phyloP scores from a whole-genome alignment of 768 basidiomycete species.

The Coprinellus micaceus region DNA sequence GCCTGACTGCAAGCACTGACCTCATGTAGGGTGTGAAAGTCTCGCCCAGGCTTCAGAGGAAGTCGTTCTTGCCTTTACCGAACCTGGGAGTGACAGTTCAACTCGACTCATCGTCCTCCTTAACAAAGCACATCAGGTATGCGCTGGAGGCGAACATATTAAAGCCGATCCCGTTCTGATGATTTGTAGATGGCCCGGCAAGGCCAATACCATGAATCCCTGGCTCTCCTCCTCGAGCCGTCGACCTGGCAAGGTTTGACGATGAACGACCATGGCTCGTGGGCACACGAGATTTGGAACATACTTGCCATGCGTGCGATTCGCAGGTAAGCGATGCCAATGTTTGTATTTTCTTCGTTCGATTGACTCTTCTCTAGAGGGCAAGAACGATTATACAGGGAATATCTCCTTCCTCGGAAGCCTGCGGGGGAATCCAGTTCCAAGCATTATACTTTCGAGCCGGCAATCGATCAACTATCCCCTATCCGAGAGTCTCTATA shows the following conservation, averaged over 20 bases:
- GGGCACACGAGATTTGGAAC: conserved; percentile 79
- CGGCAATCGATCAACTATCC: conserved; percentile 33
- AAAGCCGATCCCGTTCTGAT: conserved; percentile 13
- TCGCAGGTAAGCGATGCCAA: conserved; percentile 65
- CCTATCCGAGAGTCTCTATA: conserved; percentile 42
- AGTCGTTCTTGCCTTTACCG: conserved; percentile 65
- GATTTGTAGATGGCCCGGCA: conserved; percentile 59
- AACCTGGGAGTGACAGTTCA: conserved; percentile 53
- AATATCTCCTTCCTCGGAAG: conserved; percentile 57
- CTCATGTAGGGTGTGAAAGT: conserved; percentile 55
- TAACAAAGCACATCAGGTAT: conserved; percentile 63
- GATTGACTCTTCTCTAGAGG: conserved; percentile 33
- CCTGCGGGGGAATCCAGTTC: conserved; percentile 53
- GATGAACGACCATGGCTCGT: conserved; percentile 61
- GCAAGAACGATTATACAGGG: conserved; percentile 61
- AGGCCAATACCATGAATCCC: conserved; percentile 60
- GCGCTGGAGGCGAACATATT: background rate
- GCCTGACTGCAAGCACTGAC: background rate
- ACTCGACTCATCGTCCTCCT: conserved; percentile 57
- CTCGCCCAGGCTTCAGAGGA: conserved; percentile 67
- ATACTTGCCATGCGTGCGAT: conserved; percentile 64
- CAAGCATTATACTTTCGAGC: conserved; percentile 55
- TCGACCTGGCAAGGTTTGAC: conserved; percentile 66
- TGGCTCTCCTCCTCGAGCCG: conserved; percentile 63
- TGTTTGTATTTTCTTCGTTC: background rate